A percentile compares a stretch with the other conserved stretches of the same genome.
phyloP scores from a whole-genome alignment of 306 rosid species.

The Glycine tomentella region DNA sequence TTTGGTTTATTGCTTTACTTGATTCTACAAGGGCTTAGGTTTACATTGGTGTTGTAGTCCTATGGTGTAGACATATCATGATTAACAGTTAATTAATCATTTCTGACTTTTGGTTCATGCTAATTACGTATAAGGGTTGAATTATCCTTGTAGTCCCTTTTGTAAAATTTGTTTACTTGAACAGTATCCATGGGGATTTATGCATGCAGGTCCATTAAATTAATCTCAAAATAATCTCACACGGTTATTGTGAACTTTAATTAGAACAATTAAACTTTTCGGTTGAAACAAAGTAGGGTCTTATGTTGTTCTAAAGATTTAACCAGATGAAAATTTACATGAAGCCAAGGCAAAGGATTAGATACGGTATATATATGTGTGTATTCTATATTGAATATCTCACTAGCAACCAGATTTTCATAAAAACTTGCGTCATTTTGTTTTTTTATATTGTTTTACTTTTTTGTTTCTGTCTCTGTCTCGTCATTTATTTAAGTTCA shows the following conservation, averaged over 20 bases:
- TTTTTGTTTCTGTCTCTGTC: too few relatives aligned
- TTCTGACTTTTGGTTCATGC: too few relatives aligned
- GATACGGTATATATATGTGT: too few relatives aligned
- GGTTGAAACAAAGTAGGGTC: conserved; percentile 32
- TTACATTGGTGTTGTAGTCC: too few relatives aligned
- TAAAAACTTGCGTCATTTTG: neutral
- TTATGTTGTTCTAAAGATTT: conserved; percentile 5
- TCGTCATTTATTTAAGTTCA: too few relatives aligned
- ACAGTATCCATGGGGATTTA: neutral
- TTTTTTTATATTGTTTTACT: conserved; percentile 1
- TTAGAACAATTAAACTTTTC: neutral
- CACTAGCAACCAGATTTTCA: neutral
- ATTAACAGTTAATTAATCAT: too few relatives aligned
- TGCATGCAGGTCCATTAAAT: neutral
- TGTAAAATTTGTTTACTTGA: too few relatives aligned
- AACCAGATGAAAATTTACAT: neutral
- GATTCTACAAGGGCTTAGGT: too few relatives aligned
- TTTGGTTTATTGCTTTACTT: too few relatives aligned
- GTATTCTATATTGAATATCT: neutral
- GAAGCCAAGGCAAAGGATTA: neutral
- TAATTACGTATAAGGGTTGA: too few relatives aligned
- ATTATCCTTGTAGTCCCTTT: too few relatives aligned
- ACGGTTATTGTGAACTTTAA: neutral
- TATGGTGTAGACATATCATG: too few relatives aligned
- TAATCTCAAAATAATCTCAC: neutral